Percentiles rank a stretch among this genome's conserved stretches.
phyloP scores from a whole-genome alignment of 768 basidiomycete species.

The Suillus subaureus region DNA sequence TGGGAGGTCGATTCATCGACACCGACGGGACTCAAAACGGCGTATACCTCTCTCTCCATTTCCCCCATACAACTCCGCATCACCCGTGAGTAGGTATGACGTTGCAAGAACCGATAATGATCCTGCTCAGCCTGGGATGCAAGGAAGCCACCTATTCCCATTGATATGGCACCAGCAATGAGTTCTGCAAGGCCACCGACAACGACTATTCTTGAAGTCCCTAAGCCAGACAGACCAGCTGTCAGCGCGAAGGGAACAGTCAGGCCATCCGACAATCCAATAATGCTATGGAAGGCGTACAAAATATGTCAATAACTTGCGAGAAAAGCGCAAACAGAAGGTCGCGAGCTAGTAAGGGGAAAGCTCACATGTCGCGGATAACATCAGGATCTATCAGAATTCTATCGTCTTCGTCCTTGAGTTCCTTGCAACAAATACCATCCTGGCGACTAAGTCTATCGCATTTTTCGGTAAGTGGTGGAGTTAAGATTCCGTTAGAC shows the following conservation, averaged over 20 bases:
- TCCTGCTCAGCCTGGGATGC: slow-evolving; percentile 97
- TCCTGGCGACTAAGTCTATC: slow-evolving; percentile 51
- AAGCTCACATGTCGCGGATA: slow-evolving; percentile 78
- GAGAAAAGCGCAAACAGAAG: not conserved
- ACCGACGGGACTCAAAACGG: slow-evolving; percentile 85
- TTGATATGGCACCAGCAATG: slow-evolving; percentile 93
- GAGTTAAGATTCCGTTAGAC: slow-evolving; percentile 38
- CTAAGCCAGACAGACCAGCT: slow-evolving; percentile 87
- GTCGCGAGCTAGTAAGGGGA: not conserved
- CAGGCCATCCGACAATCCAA: slow-evolving; percentile 86
- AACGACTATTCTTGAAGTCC: slow-evolving; percentile 88
- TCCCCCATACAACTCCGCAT: slow-evolving; percentile 88
- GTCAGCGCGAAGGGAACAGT: slow-evolving; percentile 92
- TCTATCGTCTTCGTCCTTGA: slow-evolving; percentile 78
- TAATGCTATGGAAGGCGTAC: slow-evolving; percentile 53
- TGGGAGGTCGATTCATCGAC: slow-evolving; percentile 82
- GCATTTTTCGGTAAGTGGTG: slow-evolving; percentile 61
- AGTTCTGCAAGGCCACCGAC: slow-evolving; percentile 95
- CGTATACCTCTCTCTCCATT: slow-evolving; percentile 93
- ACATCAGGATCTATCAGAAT: slow-evolving; percentile 85
- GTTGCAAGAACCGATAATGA: slow-evolving; percentile 82
- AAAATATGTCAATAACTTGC: slow-evolving; percentile 13
- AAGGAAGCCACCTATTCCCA: slow-evolving; percentile 98
- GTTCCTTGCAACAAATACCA: slow-evolving; percentile 87
- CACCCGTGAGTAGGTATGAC: slow-evolving; percentile 78